Evolutionary conservation across 139 green algal species (phyloP).

Genomic region (Yamagishiella unicocca): DNA sequence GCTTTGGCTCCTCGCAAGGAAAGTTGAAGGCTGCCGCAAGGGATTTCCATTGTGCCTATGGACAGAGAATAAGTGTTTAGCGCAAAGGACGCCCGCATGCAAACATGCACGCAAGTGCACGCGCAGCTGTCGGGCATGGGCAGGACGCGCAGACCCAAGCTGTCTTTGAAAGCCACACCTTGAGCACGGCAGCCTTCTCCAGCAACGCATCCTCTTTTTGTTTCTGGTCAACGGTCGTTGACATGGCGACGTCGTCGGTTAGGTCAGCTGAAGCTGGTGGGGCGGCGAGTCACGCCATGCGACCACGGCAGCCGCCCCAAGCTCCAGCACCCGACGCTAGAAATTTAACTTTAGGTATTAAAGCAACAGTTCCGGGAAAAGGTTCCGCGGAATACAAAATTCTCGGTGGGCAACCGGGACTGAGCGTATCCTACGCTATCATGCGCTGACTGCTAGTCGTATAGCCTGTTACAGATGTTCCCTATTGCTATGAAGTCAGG

Average conservation of each 20-base stretch:
- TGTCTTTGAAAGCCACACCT: slow-evolving; percentile 36
- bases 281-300: slow-evolving; percentile 32
- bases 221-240: slow-evolving; percentile 8
- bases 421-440: neutral
- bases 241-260: neutral
- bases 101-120: neutral
- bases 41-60: slow-evolving; percentile 49
- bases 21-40: slow-evolving; percentile 47
- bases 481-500: neutral
- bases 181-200: slow-evolving; percentile 30
- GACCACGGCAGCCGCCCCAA: slow-evolving; percentile 18
- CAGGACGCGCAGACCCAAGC: neutral
- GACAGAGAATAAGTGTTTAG: neutral
- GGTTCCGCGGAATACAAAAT: neutral
- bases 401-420: neutral
- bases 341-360: neutral
- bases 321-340: neutral
- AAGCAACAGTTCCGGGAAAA: neutral
- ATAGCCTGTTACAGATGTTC: neutral
- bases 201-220: slow-evolving; percentile 54
- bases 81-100: neutral
- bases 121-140: neutral
- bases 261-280: slow-evolving; percentile 27
- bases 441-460: neutral
- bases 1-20: slow-evolving; percentile 49